Conservation (phyloP, 371 early-diverging fungal species). For the Lichtheimia ramosa region DNA sequence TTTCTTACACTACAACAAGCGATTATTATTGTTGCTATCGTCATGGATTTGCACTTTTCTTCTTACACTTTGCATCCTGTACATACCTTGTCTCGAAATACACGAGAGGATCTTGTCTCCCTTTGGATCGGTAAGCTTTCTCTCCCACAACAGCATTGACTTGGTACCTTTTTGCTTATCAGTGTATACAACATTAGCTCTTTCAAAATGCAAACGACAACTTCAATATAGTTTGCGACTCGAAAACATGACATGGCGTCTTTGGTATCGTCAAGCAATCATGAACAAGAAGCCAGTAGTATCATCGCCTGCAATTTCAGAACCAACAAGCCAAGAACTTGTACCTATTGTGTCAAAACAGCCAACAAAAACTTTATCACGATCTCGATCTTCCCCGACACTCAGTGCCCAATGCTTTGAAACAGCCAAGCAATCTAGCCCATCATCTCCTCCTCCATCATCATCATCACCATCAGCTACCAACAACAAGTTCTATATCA, state of each 20-base stretch:
- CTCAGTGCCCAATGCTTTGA: background rate
- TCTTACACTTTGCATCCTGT: too few species aligned
- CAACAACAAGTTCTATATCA: constrained; percentile 10
- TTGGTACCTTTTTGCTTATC: background rate
- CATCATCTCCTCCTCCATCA: background rate
- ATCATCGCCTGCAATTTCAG: constrained; percentile 2
- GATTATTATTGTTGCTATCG: too few species aligned
- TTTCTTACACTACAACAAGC: too few species aligned
- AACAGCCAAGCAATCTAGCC: background rate
- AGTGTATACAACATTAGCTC: constrained; percentile 15
- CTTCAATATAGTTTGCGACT: constrained; percentile 46
- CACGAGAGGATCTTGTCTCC: too few species aligned
- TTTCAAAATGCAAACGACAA: constrained; percentile 48
- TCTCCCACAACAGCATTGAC: too few species aligned
- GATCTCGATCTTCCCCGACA: constrained; percentile 10
- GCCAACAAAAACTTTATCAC: constrained; percentile 3
- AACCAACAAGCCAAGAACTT: background rate
- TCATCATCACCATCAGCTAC: background rate
- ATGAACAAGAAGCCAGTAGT: constrained; percentile 10
- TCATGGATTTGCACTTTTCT: too few species aligned
- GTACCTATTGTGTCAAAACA: background rate
- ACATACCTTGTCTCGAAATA: too few species aligned
- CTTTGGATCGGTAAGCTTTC: too few species aligned
- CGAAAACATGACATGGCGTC: constrained; percentile 52
- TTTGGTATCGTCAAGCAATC: constrained; percentile 31